phyloP scores from a whole-genome alignment of 805 yeast species.

The Wickerhamomyces hampshirensis region DNA sequence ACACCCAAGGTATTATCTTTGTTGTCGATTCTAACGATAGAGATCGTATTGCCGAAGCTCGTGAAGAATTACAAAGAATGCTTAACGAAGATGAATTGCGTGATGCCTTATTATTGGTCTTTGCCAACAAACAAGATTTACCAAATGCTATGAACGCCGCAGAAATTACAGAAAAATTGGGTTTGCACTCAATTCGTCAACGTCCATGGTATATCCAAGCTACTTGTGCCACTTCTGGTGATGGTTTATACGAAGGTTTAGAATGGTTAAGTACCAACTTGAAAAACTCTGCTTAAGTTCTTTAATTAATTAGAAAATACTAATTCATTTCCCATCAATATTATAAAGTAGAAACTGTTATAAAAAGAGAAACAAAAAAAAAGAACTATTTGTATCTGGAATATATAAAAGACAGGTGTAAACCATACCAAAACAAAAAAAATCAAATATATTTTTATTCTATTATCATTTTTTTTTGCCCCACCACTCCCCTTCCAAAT shows the following conservation, averaged over 20 bases:
- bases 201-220: constrained; percentile 99
- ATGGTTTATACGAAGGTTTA: constrained; percentile 95
- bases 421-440: constrained; percentile 1
- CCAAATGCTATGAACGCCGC: constrained; percentile 99
- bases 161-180: constrained; percentile 95
- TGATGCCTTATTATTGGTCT: constrained; percentile 90
- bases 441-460: constrained; percentile 3
- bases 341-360: background rate
- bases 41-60: constrained; percentile 95
- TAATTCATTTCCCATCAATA: background rate
- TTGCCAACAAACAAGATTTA: constrained; percentile 98
- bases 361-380: constrained; percentile 1
- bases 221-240: constrained; percentile 98
- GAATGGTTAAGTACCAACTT: constrained; percentile 94
- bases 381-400: background rate
- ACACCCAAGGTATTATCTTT: constrained; percentile 97
- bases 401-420: background rate
- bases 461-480: constrained; percentile 4
- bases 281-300: constrained; percentile 52
- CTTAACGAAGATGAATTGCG: constrained; percentile 97
- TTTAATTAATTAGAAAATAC: background rate
- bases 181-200: constrained; percentile 94
- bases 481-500: constrained; percentile 1
- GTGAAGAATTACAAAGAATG: constrained; percentile 98
- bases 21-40: constrained; percentile 98